phyloP scores from a whole-genome alignment of 192 early-diverging fungal genomes.

The Bifiguratus adelaidae region DNA sequence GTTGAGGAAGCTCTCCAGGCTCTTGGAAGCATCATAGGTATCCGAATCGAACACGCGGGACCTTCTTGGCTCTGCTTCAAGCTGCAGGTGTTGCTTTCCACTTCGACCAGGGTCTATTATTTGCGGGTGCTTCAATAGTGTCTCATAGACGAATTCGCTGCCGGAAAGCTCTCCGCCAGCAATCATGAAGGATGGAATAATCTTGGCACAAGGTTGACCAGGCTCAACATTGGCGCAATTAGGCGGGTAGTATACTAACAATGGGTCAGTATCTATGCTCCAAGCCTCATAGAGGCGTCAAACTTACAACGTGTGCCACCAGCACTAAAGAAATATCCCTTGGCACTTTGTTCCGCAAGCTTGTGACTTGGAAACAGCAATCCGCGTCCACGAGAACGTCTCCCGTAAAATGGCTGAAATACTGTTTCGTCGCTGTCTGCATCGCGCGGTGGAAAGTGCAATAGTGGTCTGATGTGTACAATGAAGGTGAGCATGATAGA shows the following conservation, averaged over 20 bases:
- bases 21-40: constrained; percentile 2
- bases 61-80: constrained; percentile 9
- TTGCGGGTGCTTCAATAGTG: constrained; percentile 31
- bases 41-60: constrained; percentile 9
- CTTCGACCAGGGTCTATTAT: too few species aligned
- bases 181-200: constrained; percentile 41
- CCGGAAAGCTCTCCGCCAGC: constrained; percentile 35
- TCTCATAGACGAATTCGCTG: constrained; percentile 25
- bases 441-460: not conserved
- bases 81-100: constrained; percentile 24
- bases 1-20: constrained; percentile 16
- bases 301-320: too few species aligned
- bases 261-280: constrained; percentile 1
- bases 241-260: constrained; percentile 28
- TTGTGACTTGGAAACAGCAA: not conserved
- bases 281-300: not conserved
- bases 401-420: constrained; percentile 1
- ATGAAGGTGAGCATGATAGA: too few species aligned
- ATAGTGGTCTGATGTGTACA: too few species aligned
- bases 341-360: constrained; percentile 2
- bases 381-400: too few species aligned
- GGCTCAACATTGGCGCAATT: constrained; percentile 24
- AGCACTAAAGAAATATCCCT: too few species aligned
- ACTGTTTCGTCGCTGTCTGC: constrained; percentile 4
- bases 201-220: constrained; percentile 33